Conservation (phyloP, 2,329 filamentous ascomycete species). For the Trichoderma polysporum region DNA sequence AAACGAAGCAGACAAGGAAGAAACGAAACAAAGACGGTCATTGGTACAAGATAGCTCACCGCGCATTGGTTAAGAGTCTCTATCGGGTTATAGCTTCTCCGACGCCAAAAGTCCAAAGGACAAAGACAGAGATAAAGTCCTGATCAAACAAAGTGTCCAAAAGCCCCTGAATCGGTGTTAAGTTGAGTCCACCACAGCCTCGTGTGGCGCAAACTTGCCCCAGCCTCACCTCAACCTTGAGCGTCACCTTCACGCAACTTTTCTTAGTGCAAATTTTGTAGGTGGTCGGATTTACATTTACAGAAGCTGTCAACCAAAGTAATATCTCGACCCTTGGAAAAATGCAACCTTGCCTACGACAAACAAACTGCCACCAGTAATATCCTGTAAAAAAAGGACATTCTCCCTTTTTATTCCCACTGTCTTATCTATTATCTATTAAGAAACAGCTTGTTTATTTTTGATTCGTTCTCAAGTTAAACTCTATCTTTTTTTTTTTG, state of each 20-base stretch:
- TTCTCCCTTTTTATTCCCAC: not conserved
- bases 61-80: not conserved
- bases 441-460: not conserved
- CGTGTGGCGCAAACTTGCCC: conserved; percentile 4
- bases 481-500: not conserved
- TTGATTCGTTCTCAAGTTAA: not conserved
- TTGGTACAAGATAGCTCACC: not conserved
- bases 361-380: not conserved
- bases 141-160: not conserved
- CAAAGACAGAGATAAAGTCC: not conserved
- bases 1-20: not conserved
- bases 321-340: too few relatives aligned
- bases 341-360: not conserved
- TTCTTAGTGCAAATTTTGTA: too few relatives aligned
- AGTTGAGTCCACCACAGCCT: not conserved
- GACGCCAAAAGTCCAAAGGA: not conserved
- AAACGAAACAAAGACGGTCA: not conserved
- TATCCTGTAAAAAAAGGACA: not conserved
- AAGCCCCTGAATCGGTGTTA: too few relatives aligned
- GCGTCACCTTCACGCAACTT: too few relatives aligned
- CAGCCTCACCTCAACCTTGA: not conserved
- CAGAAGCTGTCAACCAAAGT: too few relatives aligned
- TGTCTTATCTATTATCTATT: not conserved
- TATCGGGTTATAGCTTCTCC: not conserved
- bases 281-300: too few relatives aligned